Conservation (phyloP, 768 basidiomycete genomes). For the Thelephora aurantiotincta region DNA sequence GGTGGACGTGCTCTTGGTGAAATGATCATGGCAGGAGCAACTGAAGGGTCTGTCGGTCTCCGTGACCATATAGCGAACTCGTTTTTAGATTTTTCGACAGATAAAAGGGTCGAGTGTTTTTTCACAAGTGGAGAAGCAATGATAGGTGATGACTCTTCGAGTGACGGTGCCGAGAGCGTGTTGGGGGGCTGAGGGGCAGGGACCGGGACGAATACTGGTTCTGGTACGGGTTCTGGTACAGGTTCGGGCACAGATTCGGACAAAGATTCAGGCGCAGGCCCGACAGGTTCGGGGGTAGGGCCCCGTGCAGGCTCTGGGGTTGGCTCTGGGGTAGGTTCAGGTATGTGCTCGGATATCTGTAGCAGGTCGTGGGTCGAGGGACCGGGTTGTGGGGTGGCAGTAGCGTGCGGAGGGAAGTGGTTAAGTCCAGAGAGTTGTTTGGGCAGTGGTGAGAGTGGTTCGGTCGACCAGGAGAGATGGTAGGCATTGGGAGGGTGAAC, state of each 20-base stretch:
- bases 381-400: neutral
- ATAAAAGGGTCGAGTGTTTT: neutral
- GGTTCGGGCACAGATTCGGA: neutral
- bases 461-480: slow-evolving; percentile 30
- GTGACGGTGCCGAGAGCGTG: neutral
- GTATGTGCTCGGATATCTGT: neutral
- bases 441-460: slow-evolving; percentile 43
- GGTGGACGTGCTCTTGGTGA: slow-evolving; percentile 53
- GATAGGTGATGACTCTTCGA: neutral
- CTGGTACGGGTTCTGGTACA: neutral
- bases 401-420: neutral
- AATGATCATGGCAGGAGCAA: slow-evolving; percentile 60
- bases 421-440: slow-evolving; percentile 42
- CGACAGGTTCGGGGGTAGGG: neutral
- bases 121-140: neutral
- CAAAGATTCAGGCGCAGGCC: neutral
- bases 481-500: slow-evolving; percentile 18
- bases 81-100: neutral
- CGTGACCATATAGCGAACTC: slow-evolving; percentile 61
- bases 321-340: slow-evolving; percentile 1
- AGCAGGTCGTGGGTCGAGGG: neutral
- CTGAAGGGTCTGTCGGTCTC: slow-evolving; percentile 48
- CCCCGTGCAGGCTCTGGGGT: neutral
- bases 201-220: neutral
- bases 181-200: slow-evolving; percentile 5